Conservation (phyloP, 1,139 yeast species). For the Starmera stellimalicola region DNA sequence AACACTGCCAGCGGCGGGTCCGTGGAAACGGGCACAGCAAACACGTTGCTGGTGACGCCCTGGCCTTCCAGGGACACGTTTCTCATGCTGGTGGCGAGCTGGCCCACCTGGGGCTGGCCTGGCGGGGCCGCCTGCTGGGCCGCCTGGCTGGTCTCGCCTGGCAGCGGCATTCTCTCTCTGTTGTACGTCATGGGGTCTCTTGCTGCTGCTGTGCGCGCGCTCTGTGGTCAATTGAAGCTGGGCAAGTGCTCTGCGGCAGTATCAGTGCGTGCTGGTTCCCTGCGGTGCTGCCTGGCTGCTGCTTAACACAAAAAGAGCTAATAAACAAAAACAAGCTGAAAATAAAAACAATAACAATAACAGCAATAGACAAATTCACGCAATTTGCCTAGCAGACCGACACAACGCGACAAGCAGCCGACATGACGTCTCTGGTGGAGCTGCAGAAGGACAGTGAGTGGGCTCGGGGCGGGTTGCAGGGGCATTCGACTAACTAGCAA, state of each 20-base stretch:
- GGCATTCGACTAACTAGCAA: neutral
- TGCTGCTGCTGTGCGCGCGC: too few species aligned
- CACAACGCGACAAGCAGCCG: neutral
- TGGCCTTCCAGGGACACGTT: neutral
- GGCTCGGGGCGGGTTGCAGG: neutral
- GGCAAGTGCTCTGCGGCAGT: too few species aligned
- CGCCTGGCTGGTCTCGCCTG: too few species aligned
- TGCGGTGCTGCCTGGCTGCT: too few species aligned
- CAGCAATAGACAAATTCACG: neutral
- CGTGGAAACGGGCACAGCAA: constrained; percentile 22
- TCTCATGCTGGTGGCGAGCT: neutral
- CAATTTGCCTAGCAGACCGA: neutral
- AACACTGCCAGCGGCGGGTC: constrained; percentile 43
- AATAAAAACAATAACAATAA: neutral
- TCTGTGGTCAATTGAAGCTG: too few species aligned
- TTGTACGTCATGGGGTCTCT: neutral
- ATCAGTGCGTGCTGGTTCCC: too few species aligned
- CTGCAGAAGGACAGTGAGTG: constrained; percentile 18
- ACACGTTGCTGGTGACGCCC: constrained; percentile 3
- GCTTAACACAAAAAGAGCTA: too few species aligned
- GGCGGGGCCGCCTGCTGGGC: too few species aligned
- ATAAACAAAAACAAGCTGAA: too few species aligned
- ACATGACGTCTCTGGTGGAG: constrained; percentile 18
- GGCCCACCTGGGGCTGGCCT: constrained; percentile 4
- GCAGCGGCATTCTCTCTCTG: constrained; percentile 15